phyloP scores from a whole-genome alignment of 2,329 filamentous ascomycete genomes.

The Chrysosporium keratinophilum region DNA sequence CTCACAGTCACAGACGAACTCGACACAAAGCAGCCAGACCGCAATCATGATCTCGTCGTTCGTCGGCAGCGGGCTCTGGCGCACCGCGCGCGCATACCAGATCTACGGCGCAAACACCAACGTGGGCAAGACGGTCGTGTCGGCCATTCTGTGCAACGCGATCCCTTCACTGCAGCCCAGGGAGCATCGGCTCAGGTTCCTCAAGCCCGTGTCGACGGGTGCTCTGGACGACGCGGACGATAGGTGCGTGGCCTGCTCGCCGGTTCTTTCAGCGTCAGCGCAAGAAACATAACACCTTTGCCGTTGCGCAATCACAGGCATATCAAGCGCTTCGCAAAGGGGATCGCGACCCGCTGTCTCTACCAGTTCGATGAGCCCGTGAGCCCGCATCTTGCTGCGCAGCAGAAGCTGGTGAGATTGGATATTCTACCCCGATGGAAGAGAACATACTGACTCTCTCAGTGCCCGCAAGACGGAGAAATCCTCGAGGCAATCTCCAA shows the following conservation, averaged over 20 bases:
- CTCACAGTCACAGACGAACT: no score
- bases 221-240: constrained; percentile 59
- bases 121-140: constrained; percentile 74
- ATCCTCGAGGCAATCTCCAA: constrained; percentile 43
- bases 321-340: constrained; percentile 48
- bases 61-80: constrained; percentile 54
- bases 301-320: constrained; percentile 41
- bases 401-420: constrained; percentile 38
- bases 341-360: constrained; percentile 50
- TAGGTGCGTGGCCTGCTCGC: constrained; percentile 37
- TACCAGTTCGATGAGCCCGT: constrained; percentile 64
- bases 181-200: constrained; percentile 43
- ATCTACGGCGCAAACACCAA: constrained; percentile 76
- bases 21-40: no score
- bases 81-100: constrained; percentile 58
- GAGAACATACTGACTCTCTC: constrained; percentile 9
- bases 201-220: constrained; percentile 78
- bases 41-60: constrained; percentile 14
- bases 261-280: no score
- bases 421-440: not conserved
- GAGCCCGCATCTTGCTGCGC: constrained; percentile 67
- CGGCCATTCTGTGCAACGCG: constrained; percentile 59
- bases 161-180: constrained; percentile 40
- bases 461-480: constrained; percentile 44
- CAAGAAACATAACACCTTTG: no score